phyloP scores from a whole-genome alignment of 148 eudicot genomes.

The Rheum nobile region DNA sequence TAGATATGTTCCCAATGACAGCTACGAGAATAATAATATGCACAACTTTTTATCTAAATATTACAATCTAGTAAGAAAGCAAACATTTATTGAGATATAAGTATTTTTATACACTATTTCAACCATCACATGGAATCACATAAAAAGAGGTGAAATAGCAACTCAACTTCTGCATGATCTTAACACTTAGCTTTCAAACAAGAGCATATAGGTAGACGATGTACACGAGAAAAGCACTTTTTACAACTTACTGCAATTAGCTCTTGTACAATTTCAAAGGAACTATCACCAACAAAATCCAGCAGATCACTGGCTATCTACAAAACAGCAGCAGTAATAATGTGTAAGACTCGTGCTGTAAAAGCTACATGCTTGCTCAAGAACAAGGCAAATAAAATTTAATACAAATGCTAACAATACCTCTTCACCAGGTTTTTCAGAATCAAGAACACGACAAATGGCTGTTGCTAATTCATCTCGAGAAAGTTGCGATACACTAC shows the following conservation, averaged over 20 bases:
- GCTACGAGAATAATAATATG: neutral
- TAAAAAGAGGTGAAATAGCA: neutral
- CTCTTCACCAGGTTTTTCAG: constrained; percentile 95
- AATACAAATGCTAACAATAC: constrained; percentile 17
- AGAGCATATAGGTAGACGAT: neutral
- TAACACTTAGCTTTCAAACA: neutral
- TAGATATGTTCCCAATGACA: neutral
- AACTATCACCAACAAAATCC: constrained; percentile 90
- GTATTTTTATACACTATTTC: neutral
- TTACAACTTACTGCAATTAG: constrained; percentile 47
- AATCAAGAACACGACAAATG: constrained; percentile 85
- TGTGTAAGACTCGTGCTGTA: neutral
- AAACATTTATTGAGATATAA: neutral
- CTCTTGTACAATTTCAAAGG: constrained; percentile 90
- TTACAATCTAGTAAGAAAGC: no score
- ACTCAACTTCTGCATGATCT: neutral
- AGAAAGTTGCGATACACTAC: constrained; percentile 68
- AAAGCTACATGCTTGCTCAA: neutral
- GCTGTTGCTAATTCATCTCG: constrained; percentile 91
- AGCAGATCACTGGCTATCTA: constrained; percentile 92
- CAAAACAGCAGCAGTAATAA: constrained; percentile 13
- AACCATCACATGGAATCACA: neutral
- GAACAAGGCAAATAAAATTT: neutral
- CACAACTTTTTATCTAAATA: no score
- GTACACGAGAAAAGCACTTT: neutral